Evolutionary conservation across 2,329 filamentous ascomycete species (phyloP).

Genomic region (Trichoderma gracile): DNA sequence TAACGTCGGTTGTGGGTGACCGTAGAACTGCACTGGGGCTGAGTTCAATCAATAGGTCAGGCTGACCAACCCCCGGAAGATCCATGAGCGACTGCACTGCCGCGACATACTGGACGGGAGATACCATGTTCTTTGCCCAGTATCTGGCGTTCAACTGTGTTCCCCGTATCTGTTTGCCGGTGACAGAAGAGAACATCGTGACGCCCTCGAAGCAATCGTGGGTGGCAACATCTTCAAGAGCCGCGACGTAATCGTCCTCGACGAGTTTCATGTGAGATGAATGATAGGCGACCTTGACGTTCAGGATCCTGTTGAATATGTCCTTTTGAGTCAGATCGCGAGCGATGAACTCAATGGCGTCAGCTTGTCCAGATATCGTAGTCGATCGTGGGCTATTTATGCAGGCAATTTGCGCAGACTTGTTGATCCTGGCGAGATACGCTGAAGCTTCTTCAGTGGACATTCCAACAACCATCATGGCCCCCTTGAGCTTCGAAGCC

Average conservation of each 20-base stretch:
- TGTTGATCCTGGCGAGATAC: conserved; percentile 32
- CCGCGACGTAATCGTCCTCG: conserved; percentile 39
- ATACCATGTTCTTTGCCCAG: conserved; percentile 50
- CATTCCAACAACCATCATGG: conserved; percentile 47
- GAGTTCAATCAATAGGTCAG: conserved; percentile 45
- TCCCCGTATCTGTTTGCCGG: conserved; percentile 34
- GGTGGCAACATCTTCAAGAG: conserved; percentile 32
- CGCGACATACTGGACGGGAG: conserved; percentile 46
- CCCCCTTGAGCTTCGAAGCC: conserved; percentile 37
- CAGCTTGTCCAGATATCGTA: conserved; percentile 46
- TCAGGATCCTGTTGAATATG: conserved; percentile 41
- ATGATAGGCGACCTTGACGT: conserved; percentile 47
- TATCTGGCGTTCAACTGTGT: conserved; percentile 41
- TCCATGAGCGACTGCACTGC: conserved; percentile 43
- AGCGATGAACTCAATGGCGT: conserved; percentile 37
- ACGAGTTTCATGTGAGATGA: conserved; percentile 47
- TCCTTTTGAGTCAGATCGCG: conserved; percentile 36
- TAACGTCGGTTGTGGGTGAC: conserved; percentile 42
- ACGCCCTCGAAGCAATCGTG: conserved; percentile 27
- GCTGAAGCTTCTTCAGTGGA: conserved; percentile 33
- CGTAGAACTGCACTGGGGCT: conserved; percentile 43
- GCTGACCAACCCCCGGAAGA: conserved; percentile 32
- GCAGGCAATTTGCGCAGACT: conserved; percentile 43
- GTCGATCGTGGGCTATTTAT: conserved; percentile 47
- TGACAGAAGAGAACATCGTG: conserved; percentile 47